A percentile compares a stretch with the other conserved stretches of the same genome.
phyloP scores from a whole-genome alignment of 495 filamentous ascomycete genomes.

The Hypoxylon rickii region DNA sequence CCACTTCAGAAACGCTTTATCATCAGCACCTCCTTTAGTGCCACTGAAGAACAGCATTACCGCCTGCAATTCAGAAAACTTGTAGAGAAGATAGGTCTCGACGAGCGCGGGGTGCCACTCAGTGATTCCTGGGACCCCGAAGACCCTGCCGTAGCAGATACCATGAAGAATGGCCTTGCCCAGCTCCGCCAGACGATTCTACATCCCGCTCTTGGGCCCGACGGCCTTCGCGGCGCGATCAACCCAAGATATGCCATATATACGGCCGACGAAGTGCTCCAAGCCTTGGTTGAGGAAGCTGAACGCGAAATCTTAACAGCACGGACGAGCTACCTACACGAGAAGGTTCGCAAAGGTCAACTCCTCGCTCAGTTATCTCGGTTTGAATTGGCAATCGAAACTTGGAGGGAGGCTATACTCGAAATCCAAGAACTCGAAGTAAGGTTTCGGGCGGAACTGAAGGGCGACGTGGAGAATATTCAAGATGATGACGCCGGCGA shows the following conservation, averaged over 20 bases:
- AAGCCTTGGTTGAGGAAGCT: slow-evolving; percentile 86
- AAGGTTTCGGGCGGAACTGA: slow-evolving; percentile 67
- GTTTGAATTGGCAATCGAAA: no score
- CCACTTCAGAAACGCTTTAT: slow-evolving; percentile 84
- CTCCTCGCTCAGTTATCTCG: no score
- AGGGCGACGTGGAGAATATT: slow-evolving; percentile 54
- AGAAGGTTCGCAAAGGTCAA: slow-evolving; percentile 69
- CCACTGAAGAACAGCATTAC: slow-evolving; percentile 89
- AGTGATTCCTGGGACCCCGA: slow-evolving; percentile 65
- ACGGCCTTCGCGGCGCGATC: not conserved
- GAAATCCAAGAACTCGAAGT: slow-evolving; percentile 60
- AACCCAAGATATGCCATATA: slow-evolving; percentile 61
- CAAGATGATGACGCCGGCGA: slow-evolving; percentile 29
- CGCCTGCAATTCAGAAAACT: slow-evolving; percentile 71
- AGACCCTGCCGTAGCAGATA: slow-evolving; percentile 58
- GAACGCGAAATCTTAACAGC: slow-evolving; percentile 65
- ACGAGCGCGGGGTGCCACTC: slow-evolving; percentile 64
- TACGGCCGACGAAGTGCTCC: slow-evolving; percentile 83
- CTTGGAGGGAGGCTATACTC: no score
- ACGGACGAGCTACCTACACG: slow-evolving; percentile 65
- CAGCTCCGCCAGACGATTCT: slow-evolving; percentile 79
- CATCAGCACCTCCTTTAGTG: slow-evolving; percentile 85
- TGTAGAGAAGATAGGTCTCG: slow-evolving; percentile 68
- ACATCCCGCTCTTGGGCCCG: slow-evolving; percentile 73
- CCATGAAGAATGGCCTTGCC: slow-evolving; percentile 60